phyloP scores from a whole-genome alignment of 352 stramenopile genomes.

The Pythium vanterpoolii region DNA sequence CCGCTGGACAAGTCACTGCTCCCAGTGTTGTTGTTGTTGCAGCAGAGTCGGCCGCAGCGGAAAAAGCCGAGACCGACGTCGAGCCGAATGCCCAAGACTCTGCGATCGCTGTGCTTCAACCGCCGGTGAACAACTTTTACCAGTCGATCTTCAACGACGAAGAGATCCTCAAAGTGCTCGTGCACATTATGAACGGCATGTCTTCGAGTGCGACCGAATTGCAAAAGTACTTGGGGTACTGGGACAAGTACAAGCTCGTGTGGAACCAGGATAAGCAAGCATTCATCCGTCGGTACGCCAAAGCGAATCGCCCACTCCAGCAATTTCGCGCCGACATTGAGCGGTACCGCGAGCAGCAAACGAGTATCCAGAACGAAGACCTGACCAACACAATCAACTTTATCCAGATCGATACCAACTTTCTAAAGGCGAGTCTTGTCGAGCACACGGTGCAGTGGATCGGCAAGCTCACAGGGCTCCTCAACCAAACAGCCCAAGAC shows the following conservation, averaged over 20 bases:
- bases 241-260: conserved; percentile 92
- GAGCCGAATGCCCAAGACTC: conserved; percentile 15
- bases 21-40: conserved; percentile 24
- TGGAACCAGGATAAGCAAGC: conserved; percentile 95
- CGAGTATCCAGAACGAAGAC: conserved; percentile 91
- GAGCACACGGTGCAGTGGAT: conserved; percentile 94
- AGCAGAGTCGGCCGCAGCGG: background rate
- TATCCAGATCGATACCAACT: conserved; percentile 93
- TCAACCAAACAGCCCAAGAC: conserved; percentile 90
- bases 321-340: conserved; percentile 93
- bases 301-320: conserved; percentile 90
- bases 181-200: conserved; percentile 97
- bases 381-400: conserved; percentile 94
- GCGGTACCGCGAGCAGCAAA: conserved; percentile 89
- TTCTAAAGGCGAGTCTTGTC: conserved; percentile 89
- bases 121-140: conserved; percentile 77
- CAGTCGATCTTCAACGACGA: conserved; percentile 95
- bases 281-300: conserved; percentile 95
- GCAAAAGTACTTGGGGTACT: conserved; percentile 94
- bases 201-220: conserved; percentile 90
- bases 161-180: conserved; percentile 93
- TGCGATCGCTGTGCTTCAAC: background rate
- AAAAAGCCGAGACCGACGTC: conserved; percentile 3
- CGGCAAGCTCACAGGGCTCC: conserved; percentile 86
- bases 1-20: conserved; percentile 32